Evolutionary conservation across 805 yeast genomes (phyloP), one percentile per base, ranked within the genome.

Genomic region (Pichia thaimueangensis): DNA sequence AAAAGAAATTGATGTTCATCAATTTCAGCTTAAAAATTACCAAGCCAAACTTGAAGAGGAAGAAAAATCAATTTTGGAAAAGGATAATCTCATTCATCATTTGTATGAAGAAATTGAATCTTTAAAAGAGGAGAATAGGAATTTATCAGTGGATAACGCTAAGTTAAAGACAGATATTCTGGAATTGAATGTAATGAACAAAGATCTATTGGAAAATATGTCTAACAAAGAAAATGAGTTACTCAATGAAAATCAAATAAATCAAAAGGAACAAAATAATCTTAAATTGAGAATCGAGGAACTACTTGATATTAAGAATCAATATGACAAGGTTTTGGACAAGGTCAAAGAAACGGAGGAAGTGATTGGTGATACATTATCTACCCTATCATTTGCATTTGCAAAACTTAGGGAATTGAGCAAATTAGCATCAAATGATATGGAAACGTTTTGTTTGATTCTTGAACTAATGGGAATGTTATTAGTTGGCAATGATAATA

Each of bases 391-490:
- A 10, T 46, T 51, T 10, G 33, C 56, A 13, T 52, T 59, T 34
- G 50, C 50, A 17, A 70, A 72, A 45, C 54, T 74, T 13, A 63
- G 67, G 35, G 74, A 69, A 35, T 48, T 78, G 42, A 66, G 73
- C 38, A 68, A 65, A 30, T 52, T 47, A 22, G 37, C 59, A 0
- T 63, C 61, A 45, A 52, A 55, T n/a, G 62, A 70, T 34, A 56
- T 80, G 45, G 55, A 69, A 5, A 73, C 65, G 4, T 69, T 71
- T 34, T 80, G 89, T 45, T 65, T 73, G 37, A 63, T 82, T 3
- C 64, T 86, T 25, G 94, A 85, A 55, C 71, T 82, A 3, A 78
- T 88, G 69, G 96, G 97, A 0, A 66, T 88, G 36, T 69, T 87
- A 29, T 69, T 85, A 37, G 68, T 74, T 2, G n/a, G n/a, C n/a